Evolutionary conservation across 306 rosid species (phyloP), one percentile per base, ranked within the genome.

Genomic region (Vicia sativa): DNA sequence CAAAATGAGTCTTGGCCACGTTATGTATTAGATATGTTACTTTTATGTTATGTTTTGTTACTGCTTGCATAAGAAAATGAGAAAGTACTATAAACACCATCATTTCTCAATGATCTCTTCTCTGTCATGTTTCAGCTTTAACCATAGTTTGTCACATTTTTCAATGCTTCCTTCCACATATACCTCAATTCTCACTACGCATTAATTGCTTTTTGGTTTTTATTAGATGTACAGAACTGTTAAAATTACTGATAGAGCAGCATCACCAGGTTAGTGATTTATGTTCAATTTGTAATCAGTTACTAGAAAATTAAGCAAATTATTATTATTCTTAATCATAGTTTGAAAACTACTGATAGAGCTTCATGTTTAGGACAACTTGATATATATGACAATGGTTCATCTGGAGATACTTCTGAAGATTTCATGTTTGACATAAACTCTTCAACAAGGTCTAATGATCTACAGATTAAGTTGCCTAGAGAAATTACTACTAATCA

Each of bases 181-280:
- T 12, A 53, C 58, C 58, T 44, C 50, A 31, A 34, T 1, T 0
- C 38, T 34, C 38, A 34, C 38, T 34, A 34, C 7, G 38, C 38
- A 34, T 34, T 34, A 34, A 34, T 14, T 57, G 11, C 11, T 29
- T 29, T 57, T 29, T 29, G 6, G 4, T 18, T 62, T 29, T 7
- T 37, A 43, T 29, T 52, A 93, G 99, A 93, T 93, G 99, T 90
- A 90, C 80, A 83, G 99, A 80, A 93, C 99, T 67, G 97, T 88
- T 64, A 93, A 93, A 72, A 93, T 91, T 25, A 93, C 97, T 10
- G 96, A 90, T 67, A 90, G 79, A 79, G 85, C 96, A 50, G 91
- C 91, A 70, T 78, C 95, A 46, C 85, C 98, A 74, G 98, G 98
- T 89, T 50, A 42, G 62, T 10, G 14, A 34, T 37, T 37, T 49